Base-by-base conservation (phyloP, 257 asterid genomes). In the Solanum dulcamara region DNA sequence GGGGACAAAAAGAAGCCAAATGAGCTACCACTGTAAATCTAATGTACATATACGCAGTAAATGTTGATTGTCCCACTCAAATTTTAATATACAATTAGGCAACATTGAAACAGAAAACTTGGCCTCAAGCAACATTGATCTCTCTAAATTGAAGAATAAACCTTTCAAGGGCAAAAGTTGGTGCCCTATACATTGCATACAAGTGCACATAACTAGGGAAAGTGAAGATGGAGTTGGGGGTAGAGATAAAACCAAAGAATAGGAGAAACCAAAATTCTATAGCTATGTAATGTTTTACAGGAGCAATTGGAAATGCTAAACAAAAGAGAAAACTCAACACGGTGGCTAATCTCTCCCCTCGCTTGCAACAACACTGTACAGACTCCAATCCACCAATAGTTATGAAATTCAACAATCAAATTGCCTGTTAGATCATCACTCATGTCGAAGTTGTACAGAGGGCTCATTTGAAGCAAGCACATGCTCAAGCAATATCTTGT, bases 351-450 rank as follows among this genome's bases (percentile, higher is more conserved):
- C 89, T 79, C 87, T 83, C 87, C 70, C 87, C 87, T 86, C 83
- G 87, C 89, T 90, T 87, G 89, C 88, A 81, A 85, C 87, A 87
- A 89, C 94, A 89, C 96, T 94, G 96, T 92, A 96, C 98, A 94
- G 93, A 91, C 91, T 93, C 94, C 88, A 89, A 91, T 89, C 92
- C 83, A 28, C 89, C 86, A 86, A 83, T 88, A 87, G 86, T 68
- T 60, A 87, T 59, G 94, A 90, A 88, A 32, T 2, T 70, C 86
- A 48, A 88, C 48, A 62, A 62, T 57, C 80, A 18, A 59, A 90
- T 53, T 28, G 82, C 72, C 35, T 51, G 24, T 70, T 85, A 75
- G 72, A 44, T 35, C 28, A 85, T 82, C 60, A 44, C 67, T 71
- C n/a, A 66, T 79, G 83, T 48, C 10, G 66, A 79, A 79, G 64